Evolutionary conservation across 768 basidiomycete species (phyloP).

Genomic region (Lactarius hatsudake): DNA sequence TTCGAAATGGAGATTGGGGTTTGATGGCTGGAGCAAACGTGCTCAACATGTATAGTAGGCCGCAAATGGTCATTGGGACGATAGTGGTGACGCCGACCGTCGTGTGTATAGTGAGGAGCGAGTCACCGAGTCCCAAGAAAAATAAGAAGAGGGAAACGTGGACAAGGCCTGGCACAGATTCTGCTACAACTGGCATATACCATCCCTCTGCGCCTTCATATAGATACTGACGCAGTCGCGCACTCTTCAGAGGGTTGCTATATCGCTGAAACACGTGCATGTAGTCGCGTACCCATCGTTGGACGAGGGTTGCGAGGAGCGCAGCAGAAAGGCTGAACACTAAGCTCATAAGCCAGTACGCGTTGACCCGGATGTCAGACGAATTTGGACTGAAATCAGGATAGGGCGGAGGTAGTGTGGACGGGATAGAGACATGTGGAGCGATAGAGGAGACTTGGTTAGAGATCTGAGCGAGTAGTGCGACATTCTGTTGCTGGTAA

Average conservation of each 20-base stretch:
- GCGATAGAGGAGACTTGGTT: not conserved
- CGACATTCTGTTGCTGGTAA: constrained; percentile 8
- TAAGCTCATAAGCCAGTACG: constrained; percentile 40
- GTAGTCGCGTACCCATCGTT: constrained; percentile 48
- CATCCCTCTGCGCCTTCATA: no score
- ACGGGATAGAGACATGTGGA: not conserved
- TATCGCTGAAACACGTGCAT: constrained; percentile 31
- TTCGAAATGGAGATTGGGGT: constrained; percentile 15
- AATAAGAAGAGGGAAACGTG: constrained; percentile 50
- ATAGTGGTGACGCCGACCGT: constrained; percentile 12
- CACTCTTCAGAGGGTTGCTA: constrained; percentile 35
- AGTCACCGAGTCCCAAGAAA: constrained; percentile 47
- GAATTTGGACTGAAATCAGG: constrained; percentile 27
- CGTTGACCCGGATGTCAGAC: constrained; percentile 40
- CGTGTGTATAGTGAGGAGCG: constrained; percentile 36
- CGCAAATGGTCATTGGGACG: constrained; percentile 12
- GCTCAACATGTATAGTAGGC: constrained; percentile 17
- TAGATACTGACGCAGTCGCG: constrained; percentile 41
- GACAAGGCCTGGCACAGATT: constrained; percentile 45
- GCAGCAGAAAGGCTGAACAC: constrained; percentile 42
- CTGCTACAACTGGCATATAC: constrained; percentile 41
- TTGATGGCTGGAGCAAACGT: constrained; percentile 6
- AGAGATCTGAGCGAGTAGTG: constrained; percentile 13
- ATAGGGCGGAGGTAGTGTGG: not conserved
- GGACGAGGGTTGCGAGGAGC: constrained; percentile 44